These are phyloP conservation scores for Cystofilobasidium ferigula DNA, from an alignment of 768 basidiomycete genomes.

Conservation along the genomic window DNA sequence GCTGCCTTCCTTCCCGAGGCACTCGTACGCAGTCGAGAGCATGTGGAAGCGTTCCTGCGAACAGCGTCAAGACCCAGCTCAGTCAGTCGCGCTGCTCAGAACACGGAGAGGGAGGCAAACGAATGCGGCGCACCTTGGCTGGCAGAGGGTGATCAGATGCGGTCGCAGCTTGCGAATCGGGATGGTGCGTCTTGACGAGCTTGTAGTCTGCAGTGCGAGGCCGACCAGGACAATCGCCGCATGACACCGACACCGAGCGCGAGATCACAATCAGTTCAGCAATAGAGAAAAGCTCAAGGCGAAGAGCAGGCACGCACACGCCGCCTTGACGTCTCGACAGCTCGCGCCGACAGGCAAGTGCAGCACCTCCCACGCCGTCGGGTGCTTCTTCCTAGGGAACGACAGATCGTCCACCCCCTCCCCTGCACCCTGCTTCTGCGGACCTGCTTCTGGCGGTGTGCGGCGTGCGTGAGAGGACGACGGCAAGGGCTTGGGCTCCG, in stretches of 20 bases:
- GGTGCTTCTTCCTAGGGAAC: constrained; percentile 3
- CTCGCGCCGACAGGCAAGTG: constrained; percentile 12
- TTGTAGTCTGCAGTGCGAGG: constrained; percentile 11
- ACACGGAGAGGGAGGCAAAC: neutral
- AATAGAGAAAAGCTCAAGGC: too few species aligned
- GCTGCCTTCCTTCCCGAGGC: constrained; percentile 5
- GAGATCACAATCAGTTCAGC: too few species aligned
- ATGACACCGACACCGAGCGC: too few species aligned
- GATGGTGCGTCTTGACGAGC: constrained; percentile 21
- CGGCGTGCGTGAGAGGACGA: neutral
- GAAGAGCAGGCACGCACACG: neutral
- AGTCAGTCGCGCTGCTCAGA: neutral
- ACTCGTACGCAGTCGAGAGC: constrained; percentile 21
- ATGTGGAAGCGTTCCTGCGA: constrained; percentile 17
- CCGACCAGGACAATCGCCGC: neutral
- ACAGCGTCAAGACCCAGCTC: neutral
- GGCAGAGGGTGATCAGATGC: constrained; percentile 1
- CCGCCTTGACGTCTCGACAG: constrained; percentile 8
- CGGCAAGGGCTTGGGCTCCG: neutral
- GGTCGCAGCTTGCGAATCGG: neutral
- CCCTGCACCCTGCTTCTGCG: too few species aligned
- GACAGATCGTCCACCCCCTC: neutral
- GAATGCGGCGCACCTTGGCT: neutral
- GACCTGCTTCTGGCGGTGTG: too few species aligned
- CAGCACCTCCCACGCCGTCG: constrained; percentile 22